Base-by-base conservation (phyloP, 2,329 filamentous ascomycete genomes). In the Colletotrichum cordylinicola region DNA sequence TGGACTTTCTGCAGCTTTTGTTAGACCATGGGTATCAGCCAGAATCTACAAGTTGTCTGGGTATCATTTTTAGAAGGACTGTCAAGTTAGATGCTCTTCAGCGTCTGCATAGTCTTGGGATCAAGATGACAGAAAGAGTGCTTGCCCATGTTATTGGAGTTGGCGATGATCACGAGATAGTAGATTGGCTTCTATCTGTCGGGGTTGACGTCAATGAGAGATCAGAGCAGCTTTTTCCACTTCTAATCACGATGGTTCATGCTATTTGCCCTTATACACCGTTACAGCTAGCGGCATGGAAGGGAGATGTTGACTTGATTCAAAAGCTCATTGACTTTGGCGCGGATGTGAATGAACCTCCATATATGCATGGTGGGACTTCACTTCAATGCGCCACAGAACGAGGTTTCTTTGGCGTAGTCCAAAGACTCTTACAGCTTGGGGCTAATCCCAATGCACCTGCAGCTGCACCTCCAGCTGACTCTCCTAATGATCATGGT, bases 131-230 rank as follows among this genome's bases (percentile, higher is more conserved):
- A 18, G 8, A 8, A 18, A 18, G 3, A 8, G 37, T 39, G 4
- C 37, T 39, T 0, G 9, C 4, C 2, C 15, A 18, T 39, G 16
- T 4, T 16, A 18, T 39, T 1, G 6, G 5, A 7, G 2, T 1
- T 2, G 2, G 2, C 37, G 2, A 2, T 7, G 7, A 39, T 39
- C 16, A 1, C 8, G 37, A 39, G 15, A 43, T 43, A 6, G 2
- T 43, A 4, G 7, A 18, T 9, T 43, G 39, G 18, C 8, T 39
- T 18, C 8, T 39, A 0, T 39, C 37, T 5, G 8, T 8, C 0
- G 37, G 37, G 3, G 18, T 43, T 5, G 9, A 43, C 2, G 6
- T 43, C 8, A n/a, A 43, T 6, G 39, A n/a, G 4, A 43, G 9
- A 43, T 10, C 37, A n/a, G 35, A 37, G 2, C 13, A 37, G 13